Evolutionary conservation across 1,284 basidiomycete species (phyloP).

Genomic region (Cutaneotrichosporon cavernicola): DNA sequence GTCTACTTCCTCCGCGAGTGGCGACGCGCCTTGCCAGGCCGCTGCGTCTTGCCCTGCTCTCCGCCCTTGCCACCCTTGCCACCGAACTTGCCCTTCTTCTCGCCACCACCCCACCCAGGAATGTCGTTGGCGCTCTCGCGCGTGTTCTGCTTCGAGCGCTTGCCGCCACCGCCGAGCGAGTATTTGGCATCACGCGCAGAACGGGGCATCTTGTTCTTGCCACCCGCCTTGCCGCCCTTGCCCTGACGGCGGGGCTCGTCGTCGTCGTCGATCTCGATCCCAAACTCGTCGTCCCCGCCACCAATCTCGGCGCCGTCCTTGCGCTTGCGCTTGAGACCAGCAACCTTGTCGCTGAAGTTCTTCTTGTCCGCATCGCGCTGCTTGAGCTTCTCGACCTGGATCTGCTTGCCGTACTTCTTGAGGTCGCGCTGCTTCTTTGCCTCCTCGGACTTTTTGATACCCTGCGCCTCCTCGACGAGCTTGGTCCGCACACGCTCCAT

Average conservation of each 20-base stretch:
- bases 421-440: constrained; percentile 89
- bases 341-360: constrained; percentile 77
- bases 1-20: constrained; percentile 23
- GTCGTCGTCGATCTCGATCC: constrained; percentile 21
- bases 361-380: constrained; percentile 75
- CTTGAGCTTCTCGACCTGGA: constrained; percentile 80
- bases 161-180: constrained; percentile 66
- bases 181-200: constrained; percentile 72
- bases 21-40: constrained; percentile 40
- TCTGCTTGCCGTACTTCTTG: constrained; percentile 98
- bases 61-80: constrained; percentile 45
- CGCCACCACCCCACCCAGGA: constrained; percentile 53
- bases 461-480: constrained; percentile 80
- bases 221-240: constrained; percentile 41
- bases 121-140: constrained; percentile 73
- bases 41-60: constrained; percentile 16
- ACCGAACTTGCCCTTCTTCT: constrained; percentile 50
- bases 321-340: constrained; percentile 82
- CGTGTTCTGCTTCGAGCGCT: constrained; percentile 76
- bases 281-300: constrained; percentile 48
- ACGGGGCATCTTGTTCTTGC: constrained; percentile 59
- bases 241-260: constrained; percentile 32
- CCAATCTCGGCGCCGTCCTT: constrained; percentile 78
- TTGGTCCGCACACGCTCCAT: constrained; percentile 95
- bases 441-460: constrained; percentile 87